Percentiles rank a stretch among this genome's conserved stretches.
These are phyloP conservation scores for Tripterygium wilfordii DNA, from an alignment of 177 flowering plant species.

Conservation along the genomic window DNA sequence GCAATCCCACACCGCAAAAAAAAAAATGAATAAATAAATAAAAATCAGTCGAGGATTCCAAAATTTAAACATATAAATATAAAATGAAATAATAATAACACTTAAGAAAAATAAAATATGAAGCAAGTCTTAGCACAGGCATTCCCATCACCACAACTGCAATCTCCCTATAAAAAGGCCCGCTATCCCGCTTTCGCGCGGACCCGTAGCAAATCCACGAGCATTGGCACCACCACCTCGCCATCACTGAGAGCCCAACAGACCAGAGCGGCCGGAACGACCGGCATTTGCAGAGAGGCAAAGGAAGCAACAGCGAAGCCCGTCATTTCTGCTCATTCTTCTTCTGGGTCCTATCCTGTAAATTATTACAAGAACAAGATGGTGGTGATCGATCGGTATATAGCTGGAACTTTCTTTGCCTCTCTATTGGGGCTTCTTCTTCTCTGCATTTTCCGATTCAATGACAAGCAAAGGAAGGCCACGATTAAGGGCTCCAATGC, in stretches of 20 bases:
- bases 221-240: no score
- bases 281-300: not conserved
- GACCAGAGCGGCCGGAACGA: not conserved
- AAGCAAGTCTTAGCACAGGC: no score
- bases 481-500: not conserved
- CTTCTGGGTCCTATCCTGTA: not conserved
- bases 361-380: not conserved
- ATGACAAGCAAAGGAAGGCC: not conserved
- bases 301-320: no score
- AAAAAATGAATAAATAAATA: no score
- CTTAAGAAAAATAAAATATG: no score
- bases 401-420: conserved; percentile 14
- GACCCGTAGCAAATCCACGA: not conserved
- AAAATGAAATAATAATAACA: no score
- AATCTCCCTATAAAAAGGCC: not conserved
- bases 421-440: conserved; percentile 17
- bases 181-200: not conserved
- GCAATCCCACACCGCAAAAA: no score
- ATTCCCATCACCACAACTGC: not conserved
- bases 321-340: no score
- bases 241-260: no score
- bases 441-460: conserved; percentile 6
- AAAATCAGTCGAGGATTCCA: no score
- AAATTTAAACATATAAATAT: no score
- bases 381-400: conserved; percentile 9